These are phyloP conservation scores for Tuber umbilicatum DNA, from an alignment of 495 filamentous ascomycete genomes.

Conservation along the genomic window DNA sequence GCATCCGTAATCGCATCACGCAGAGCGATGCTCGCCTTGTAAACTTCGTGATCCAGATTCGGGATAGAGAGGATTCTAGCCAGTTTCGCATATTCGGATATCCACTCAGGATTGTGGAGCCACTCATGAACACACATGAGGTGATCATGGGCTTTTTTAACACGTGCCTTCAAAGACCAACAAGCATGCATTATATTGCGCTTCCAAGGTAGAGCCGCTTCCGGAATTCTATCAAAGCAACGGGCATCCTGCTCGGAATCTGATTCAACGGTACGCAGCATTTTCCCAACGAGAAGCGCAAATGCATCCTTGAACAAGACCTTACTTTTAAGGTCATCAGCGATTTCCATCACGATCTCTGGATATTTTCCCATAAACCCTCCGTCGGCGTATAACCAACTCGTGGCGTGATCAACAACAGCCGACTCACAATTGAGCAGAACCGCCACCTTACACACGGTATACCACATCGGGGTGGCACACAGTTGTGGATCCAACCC, in stretches of 20 bases:
- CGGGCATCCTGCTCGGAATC: slow-evolving; percentile 25
- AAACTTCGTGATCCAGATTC: not conserved
- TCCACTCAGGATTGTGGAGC: slow-evolving; percentile 23
- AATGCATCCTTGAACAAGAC: slow-evolving; percentile 48
- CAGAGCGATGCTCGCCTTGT: not conserved
- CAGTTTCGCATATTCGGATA: slow-evolving; percentile 27
- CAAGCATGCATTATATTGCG: slow-evolving; percentile 20
- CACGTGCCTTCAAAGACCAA: slow-evolving; percentile 20
- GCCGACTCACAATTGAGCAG: slow-evolving; percentile 19
- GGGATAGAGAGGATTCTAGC: not conserved
- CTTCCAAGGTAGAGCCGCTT: slow-evolving; percentile 15
- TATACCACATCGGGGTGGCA: slow-evolving; percentile 39
- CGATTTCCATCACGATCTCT: slow-evolving; percentile 48
- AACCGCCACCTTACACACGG: slow-evolving; percentile 29
- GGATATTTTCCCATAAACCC: slow-evolving; percentile 49
- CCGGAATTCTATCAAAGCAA: slow-evolving; percentile 3
- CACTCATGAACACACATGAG: slow-evolving; percentile 14
- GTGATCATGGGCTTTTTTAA: slow-evolving; percentile 12
- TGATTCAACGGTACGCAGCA: slow-evolving; percentile 40
- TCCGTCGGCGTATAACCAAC: slow-evolving; percentile 50
- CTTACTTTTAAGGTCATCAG: slow-evolving; percentile 44
- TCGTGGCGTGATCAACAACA: slow-evolving; percentile 44
- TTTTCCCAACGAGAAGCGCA: slow-evolving; percentile 48
- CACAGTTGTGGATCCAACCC: slow-evolving; percentile 34
- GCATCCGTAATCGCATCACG: not conserved